Base-by-base conservation (phyloP, 2,329 filamentous ascomycete species). In the Penicillium sp. region DNA sequence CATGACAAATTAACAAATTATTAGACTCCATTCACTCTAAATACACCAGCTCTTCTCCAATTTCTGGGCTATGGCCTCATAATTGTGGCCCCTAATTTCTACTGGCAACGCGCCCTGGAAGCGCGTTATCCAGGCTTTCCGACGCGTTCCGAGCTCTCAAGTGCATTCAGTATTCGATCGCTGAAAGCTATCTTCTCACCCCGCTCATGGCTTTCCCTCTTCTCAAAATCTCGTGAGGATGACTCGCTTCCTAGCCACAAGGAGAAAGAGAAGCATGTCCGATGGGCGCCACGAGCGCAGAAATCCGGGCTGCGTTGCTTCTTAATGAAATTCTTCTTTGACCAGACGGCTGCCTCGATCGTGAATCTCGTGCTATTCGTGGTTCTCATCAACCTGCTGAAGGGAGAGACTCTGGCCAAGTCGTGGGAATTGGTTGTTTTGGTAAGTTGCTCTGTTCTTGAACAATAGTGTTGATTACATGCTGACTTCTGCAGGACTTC, bases 91-190 rank as follows among this genome's bases (percentile, higher is more conserved):
- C 89, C 89, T 44, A 97, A 97, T 75, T 90, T 91, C 70, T 71
- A 90, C 66, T 96, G 91, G 92, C 92, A 96, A 80, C 82, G 85
- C 40, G 90, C 83, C 69, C 81, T 96, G 51, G 92, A 96, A 75
- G 78, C 82, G 6, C 75, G 79, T 4, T 95, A 91, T 69, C 92
- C 92, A 0, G 87, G 88, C 0, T 82, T 84, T 64, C 81, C 81
- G 50, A 60, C 64, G 13, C 61, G 66, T 29, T 60, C 65, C 4
- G 65, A 67, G 53, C 47, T 65, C 47, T 56, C 57, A 7, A 51
- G 56, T 50, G 54, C 53, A 25, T 59, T 60, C 33, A 59, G 58
- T 43, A 47, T 50, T 15, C 59, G 50, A 25, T 58, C 56, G 1
- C 25, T 60, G 27, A 52, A 48, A 23, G 52, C 53, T 0, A n/a